These are phyloP conservation scores for Lachancea quebecensis DNA, from an alignment of 805 yeast species.

Conservation along the genomic window DNA sequence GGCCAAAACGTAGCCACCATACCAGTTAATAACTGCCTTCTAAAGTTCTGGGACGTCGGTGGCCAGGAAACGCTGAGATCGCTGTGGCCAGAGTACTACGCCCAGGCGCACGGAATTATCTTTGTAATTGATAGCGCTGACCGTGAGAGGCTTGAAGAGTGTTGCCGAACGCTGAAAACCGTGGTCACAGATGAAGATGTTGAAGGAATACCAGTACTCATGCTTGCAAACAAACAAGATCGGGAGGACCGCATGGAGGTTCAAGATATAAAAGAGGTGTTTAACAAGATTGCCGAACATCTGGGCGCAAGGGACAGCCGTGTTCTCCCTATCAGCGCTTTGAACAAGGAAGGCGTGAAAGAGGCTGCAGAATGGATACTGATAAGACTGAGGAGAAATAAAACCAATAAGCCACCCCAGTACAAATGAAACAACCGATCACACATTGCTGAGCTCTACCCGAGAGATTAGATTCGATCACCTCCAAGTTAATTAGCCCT, in stretches of 20 bases:
- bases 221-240: conserved; percentile 96
- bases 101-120: conserved; percentile 82
- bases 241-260: conserved; percentile 62
- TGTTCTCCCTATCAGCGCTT: conserved; percentile 83
- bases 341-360: conserved; percentile 67
- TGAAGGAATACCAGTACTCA: conserved; percentile 80
- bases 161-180: conserved; percentile 53
- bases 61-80: conserved; percentile 83
- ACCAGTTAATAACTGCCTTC: conserved; percentile 35
- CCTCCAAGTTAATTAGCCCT: too few species aligned
- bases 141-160: conserved; percentile 72
- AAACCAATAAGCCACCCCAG: conserved; percentile 34
- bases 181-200: conserved; percentile 53
- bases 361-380: conserved; percentile 89
- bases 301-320: conserved; percentile 87
- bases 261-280: conserved; percentile 72
- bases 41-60: conserved; percentile 95
- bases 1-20: conserved; percentile 76
- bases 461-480: too few species aligned
- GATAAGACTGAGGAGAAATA: conserved; percentile 51
- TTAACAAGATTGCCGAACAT: conserved; percentile 75
- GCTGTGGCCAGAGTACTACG: conserved; percentile 84
- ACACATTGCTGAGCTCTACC: too few species aligned
- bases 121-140: conserved; percentile 92
- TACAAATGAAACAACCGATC: conserved; percentile 15